Percentiles rank a stretch among this genome's conserved stretches.
Evolutionary conservation across 2,329 filamentous ascomycete genomes (phyloP).

Genomic region (Apiospora aurea): DNA sequence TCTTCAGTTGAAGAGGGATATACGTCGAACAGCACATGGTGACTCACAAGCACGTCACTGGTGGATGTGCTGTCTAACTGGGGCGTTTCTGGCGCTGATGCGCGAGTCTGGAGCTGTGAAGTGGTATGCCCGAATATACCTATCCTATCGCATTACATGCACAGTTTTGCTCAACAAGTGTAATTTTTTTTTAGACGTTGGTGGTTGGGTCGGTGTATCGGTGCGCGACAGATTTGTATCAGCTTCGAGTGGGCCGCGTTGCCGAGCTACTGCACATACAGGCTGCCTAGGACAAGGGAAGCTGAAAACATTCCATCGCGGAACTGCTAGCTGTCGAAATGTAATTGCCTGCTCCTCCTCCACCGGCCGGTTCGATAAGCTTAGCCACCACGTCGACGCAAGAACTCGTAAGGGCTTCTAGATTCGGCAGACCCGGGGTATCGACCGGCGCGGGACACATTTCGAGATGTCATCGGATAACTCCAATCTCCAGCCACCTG

Average conservation of each 20-base stretch:
- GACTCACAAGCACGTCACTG: constrained; percentile 7
- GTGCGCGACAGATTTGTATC: constrained; percentile 17
- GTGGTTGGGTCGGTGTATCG: constrained; percentile 5
- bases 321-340: not conserved
- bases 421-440: constrained; percentile 1
- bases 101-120: constrained; percentile 8
- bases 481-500: not conserved
- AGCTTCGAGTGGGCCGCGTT: constrained; percentile 7
- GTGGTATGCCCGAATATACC: not conserved
- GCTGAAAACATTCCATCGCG: constrained; percentile 5
- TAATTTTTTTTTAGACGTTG: constrained; percentile 3
- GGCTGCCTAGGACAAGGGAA: not conserved
- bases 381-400: constrained; percentile 11
- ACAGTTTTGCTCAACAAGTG: not conserved
- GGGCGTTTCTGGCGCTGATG: constrained; percentile 15
- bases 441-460: not conserved
- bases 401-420: constrained; percentile 2
- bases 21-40: constrained; percentile 4
- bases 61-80: constrained; percentile 9
- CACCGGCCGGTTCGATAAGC: not conserved
- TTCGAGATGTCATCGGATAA: not conserved
- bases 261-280: constrained; percentile 11
- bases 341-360: constrained; percentile 2
- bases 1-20: constrained; percentile 1
- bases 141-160: constrained; percentile 3